phyloP scores from a whole-genome alignment of 1,284 basidiomycete genomes.

The Caloboletus firmus region DNA sequence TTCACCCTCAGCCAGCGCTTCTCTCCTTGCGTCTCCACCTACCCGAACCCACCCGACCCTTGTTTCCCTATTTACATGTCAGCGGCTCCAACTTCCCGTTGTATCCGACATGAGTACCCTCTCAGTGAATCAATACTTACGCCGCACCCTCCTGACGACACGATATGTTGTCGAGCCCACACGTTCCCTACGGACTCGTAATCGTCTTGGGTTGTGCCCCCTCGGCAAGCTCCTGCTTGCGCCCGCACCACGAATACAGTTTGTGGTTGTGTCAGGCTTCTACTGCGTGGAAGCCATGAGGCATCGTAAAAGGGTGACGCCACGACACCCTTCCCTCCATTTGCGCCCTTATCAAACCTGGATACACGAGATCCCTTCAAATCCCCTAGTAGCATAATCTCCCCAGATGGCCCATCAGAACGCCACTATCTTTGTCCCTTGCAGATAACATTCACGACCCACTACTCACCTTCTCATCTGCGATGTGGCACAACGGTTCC shows the following conservation, averaged over 20 bases:
- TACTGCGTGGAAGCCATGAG: constrained; percentile 13
- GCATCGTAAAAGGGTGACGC: background rate
- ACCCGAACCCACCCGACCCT: constrained; percentile 20
- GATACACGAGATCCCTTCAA: background rate
- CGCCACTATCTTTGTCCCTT: background rate
- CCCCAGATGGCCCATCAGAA: background rate
- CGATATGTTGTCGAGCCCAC: background rate
- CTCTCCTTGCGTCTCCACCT: constrained; percentile 10
- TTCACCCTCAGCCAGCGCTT: constrained; percentile 8
- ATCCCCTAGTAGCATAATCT: background rate
- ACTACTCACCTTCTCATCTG: background rate
- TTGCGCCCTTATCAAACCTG: constrained; percentile 11
- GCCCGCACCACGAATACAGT: background rate
- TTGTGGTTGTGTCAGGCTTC: constrained; percentile 5
- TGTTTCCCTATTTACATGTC: constrained; percentile 1
- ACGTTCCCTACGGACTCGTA: background rate
- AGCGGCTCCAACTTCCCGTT: background rate
- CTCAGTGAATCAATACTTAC: too few relatives aligned
- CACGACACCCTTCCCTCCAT: background rate
- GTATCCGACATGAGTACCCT: background rate
- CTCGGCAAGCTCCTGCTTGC: background rate
- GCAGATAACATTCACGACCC: background rate
- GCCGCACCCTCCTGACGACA: background rate
- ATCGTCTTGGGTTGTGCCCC: background rate
- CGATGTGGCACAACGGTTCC: background rate